Percentiles rank a stretch among this genome's conserved stretches.
These are phyloP conservation scores for Fusarium nematophilum DNA, from an alignment of 2,329 filamentous ascomycete species.

Conservation along the genomic window DNA sequence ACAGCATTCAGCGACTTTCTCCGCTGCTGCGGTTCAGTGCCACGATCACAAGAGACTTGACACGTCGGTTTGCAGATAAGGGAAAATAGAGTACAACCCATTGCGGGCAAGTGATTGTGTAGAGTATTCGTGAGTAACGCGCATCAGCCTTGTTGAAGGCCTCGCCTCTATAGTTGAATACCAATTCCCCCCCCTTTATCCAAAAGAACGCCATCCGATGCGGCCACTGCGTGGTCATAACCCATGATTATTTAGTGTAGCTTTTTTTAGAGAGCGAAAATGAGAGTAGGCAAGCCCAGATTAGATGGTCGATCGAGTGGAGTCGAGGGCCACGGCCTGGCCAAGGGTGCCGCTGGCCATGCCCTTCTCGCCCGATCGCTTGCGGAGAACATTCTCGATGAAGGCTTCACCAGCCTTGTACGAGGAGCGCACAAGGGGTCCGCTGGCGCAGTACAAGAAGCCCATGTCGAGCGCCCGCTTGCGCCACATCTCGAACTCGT, in stretches of 20 bases:
- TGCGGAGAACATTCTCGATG: conserved; percentile 97
- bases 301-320: conserved; percentile 40
- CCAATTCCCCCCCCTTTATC: conserved; percentile 32
- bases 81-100: conserved; percentile 19
- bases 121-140: conserved; percentile 23
- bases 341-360: conserved; percentile 49
- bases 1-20: background rate
- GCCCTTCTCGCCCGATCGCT: conserved; percentile 68
- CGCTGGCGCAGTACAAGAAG: conserved; percentile 95
- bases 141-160: conserved; percentile 45
- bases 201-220: conserved; percentile 44
- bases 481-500: conserved; percentile 91
- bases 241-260: conserved; percentile 39
- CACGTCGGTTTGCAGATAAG: conserved; percentile 6
- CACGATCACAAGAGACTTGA: background rate
- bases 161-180: conserved; percentile 45
- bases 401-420: conserved; percentile 99
- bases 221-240: conserved; percentile 35
- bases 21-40: background rate
- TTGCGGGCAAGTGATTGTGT: conserved; percentile 19
- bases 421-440: conserved; percentile 90
- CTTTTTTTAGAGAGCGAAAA: conserved; percentile 14
- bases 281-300: conserved; percentile 8
- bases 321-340: conserved; percentile 55
- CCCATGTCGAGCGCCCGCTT: conserved; percentile 92